Conservation (phyloP, 768 basidiomycete genomes). For the Pisolithus sp. region DNA sequence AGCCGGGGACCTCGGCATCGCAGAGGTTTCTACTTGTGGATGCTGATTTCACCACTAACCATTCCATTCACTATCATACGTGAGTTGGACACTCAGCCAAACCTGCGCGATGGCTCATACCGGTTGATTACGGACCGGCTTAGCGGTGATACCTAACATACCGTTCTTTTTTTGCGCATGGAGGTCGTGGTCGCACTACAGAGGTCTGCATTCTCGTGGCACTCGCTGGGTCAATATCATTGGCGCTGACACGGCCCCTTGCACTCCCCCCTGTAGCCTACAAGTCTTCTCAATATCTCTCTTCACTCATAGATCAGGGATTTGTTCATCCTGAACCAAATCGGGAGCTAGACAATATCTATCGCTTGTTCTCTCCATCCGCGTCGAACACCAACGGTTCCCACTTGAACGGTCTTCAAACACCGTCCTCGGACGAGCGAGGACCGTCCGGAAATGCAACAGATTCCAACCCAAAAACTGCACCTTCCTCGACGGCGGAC, state of each 20-base stretch:
- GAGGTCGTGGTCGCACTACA: conserved; percentile 82
- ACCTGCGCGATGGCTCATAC: background rate
- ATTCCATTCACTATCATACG: conserved; percentile 74
- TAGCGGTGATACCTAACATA: conserved; percentile 76
- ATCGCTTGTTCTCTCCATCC: conserved; percentile 28
- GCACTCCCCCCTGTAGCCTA: conserved; percentile 41
- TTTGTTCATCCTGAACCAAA: conserved; percentile 53
- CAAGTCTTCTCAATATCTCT: conserved; percentile 63
- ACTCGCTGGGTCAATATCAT: background rate
- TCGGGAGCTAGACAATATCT: conserved; percentile 51
- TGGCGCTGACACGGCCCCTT: background rate
- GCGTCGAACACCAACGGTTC: conserved; percentile 5
- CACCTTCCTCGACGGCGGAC: background rate
- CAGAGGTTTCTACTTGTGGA: conserved; percentile 62
- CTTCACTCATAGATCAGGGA: conserved; percentile 49
- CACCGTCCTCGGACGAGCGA: conserved; percentile 8
- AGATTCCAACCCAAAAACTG: background rate
- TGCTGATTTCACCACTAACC: conserved; percentile 61
- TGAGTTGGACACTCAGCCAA: conserved; percentile 31
- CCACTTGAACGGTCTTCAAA: conserved; percentile 5
- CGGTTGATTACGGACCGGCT: background rate
- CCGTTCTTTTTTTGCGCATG: conserved; percentile 83
- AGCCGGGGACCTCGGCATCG: conserved; percentile 57
- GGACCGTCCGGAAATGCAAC: background rate
- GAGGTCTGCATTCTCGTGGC: conserved; percentile 38